These are phyloP conservation scores for Epichloe aotearoae DNA, from an alignment of 2,329 filamentous ascomycete genomes.

Conservation along the genomic window DNA sequence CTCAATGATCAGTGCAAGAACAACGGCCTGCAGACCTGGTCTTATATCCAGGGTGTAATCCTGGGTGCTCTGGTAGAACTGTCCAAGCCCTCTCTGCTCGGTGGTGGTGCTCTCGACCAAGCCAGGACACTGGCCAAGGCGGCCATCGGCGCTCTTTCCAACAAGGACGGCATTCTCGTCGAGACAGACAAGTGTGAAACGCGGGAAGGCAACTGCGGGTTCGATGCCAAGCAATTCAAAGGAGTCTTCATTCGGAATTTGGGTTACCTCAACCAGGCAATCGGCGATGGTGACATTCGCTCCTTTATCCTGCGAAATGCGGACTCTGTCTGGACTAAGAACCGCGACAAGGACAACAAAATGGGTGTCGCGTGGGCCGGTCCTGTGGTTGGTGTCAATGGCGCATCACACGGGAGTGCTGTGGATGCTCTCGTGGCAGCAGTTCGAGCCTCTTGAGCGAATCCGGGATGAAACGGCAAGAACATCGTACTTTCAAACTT, in stretches of 20 bases:
- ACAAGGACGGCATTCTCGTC: conserved; percentile 32
- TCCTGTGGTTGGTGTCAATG: conserved; percentile 36
- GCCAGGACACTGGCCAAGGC: conserved; percentile 39
- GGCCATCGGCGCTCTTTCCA: conserved; percentile 31
- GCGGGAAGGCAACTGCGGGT: conserved; percentile 23
- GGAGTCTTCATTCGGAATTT: conserved; percentile 57
- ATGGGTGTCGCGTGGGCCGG: conserved; percentile 55
- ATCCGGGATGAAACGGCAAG: background rate
- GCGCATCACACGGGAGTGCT: conserved; percentile 50
- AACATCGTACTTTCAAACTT: no score
- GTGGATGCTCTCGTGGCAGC: conserved; percentile 56
- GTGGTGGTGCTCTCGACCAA: conserved; percentile 25
- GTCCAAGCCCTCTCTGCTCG: conserved; percentile 24
- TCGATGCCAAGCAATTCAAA: conserved; percentile 54
- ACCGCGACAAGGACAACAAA: conserved; percentile 35
- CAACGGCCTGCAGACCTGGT: conserved; percentile 38
- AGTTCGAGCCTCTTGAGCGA: conserved; percentile 22
- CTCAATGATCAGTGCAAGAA: conserved; percentile 34
- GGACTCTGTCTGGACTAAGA: conserved; percentile 48
- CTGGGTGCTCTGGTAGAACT: conserved; percentile 42
- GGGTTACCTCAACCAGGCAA: conserved; percentile 37
- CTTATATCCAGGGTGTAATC: conserved; percentile 46
- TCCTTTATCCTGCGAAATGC: conserved; percentile 48
- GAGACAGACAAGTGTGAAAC: conserved; percentile 23
- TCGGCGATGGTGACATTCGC: conserved; percentile 34